These are phyloP conservation scores for Alternaria novae-zelandiae DNA, from an alignment of 2,329 filamentous ascomycete genomes.

Conservation along the genomic window DNA sequence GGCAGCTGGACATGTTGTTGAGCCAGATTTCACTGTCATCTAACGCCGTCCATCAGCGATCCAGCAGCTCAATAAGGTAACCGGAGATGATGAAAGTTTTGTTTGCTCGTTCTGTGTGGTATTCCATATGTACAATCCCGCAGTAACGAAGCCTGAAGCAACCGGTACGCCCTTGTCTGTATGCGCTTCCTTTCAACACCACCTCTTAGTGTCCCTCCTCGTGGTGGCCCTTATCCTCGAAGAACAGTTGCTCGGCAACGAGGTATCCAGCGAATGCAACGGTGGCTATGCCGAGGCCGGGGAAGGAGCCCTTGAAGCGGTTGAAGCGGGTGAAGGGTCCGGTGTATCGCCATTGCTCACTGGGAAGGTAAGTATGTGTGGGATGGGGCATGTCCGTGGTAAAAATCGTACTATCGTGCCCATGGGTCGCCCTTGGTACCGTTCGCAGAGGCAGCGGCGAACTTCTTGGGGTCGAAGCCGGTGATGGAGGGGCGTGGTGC, in stretches of 20 bases:
- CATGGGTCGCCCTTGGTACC: constrained; percentile 66
- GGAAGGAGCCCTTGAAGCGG: constrained; percentile 85
- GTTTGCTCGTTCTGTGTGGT: constrained; percentile 29
- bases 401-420: constrained; percentile 62
- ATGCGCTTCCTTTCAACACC: constrained; percentile 1
- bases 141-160: constrained; percentile 32
- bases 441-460: constrained; percentile 72
- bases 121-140: constrained; percentile 45
- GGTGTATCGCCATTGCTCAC: constrained; percentile 93
- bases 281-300: constrained; percentile 88
- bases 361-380: constrained; percentile 51
- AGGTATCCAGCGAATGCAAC: constrained; percentile 92
- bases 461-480: constrained; percentile 86
- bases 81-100: not conserved
- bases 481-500: constrained; percentile 75
- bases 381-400: too few species aligned
- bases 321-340: constrained; percentile 88
- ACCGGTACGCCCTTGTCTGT: constrained; percentile 38
- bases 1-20: not conserved
- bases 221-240: constrained; percentile 65
- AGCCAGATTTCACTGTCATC: not conserved
- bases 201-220: constrained; percentile 9
- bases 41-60: not conserved
- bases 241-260: constrained; percentile 85
- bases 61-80: not conserved